These are phyloP conservation scores for Dendrobium catenatum DNA, from an alignment of 106 monocot genomes.

Conservation along the genomic window DNA sequence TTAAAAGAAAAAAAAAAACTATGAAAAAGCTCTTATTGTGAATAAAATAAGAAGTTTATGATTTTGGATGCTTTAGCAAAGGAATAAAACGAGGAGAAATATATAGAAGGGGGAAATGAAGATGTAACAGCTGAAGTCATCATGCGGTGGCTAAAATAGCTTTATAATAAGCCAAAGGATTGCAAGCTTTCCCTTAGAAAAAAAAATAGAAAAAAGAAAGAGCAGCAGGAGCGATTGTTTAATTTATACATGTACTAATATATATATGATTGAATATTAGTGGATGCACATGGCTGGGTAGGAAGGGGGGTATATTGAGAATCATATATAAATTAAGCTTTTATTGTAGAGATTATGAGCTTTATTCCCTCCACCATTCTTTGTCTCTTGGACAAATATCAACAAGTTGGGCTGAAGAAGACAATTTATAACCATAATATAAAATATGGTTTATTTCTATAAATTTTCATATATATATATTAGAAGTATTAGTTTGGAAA, in stretches of 20 bases:
- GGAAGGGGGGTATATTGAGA: background rate
- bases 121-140: background rate
- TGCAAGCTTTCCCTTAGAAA: background rate
- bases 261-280: background rate
- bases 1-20: too few species aligned
- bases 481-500: background rate
- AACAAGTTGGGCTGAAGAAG: too few species aligned
- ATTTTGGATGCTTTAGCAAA: too few species aligned
- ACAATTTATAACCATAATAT: too few species aligned
- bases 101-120: too few species aligned
- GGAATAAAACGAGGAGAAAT: too few species aligned
- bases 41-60: too few species aligned
- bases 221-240: background rate
- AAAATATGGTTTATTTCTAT: background rate
- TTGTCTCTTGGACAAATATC: background rate
- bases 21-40: too few species aligned
- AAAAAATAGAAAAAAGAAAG: background rate
- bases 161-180: background rate
- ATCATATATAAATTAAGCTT: background rate
- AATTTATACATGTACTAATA: background rate
- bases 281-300: slow-evolving; percentile 1
- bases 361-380: background rate
- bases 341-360: background rate
- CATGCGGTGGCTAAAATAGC: background rate
- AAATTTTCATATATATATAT: background rate